phyloP scores from a whole-genome alignment of 176 grass and related monocot genomes.

The Juncus inflexus region DNA sequence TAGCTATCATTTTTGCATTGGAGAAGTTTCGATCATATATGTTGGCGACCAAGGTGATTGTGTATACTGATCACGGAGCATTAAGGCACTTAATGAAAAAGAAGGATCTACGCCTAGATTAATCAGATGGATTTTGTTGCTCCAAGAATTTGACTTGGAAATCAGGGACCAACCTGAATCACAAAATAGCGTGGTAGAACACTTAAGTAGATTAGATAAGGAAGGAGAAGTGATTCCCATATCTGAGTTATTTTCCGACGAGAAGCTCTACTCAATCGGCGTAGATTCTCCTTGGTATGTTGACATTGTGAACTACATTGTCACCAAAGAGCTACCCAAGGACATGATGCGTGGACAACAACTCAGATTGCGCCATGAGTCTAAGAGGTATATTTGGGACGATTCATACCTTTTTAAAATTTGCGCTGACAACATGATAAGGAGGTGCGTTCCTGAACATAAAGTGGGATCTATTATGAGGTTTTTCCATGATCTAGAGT shows the following conservation, averaged over 20 bases:
- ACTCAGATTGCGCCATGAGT: not conserved
- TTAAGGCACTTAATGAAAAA: not conserved
- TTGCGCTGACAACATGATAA: not conserved
- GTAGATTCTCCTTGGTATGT: not conserved
- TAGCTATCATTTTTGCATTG: not conserved
- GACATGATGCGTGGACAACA: not conserved
- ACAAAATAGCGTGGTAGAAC: not conserved
- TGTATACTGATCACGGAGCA: not conserved
- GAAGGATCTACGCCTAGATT: not conserved
- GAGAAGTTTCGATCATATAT: not conserved
- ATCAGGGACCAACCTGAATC: not conserved
- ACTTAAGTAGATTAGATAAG: not conserved
- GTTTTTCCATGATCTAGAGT: not conserved
- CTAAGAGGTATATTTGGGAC: not conserved
- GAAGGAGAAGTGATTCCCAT: not conserved
- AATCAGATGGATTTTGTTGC: not conserved
- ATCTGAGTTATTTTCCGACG: not conserved
- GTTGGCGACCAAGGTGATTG: too few relatives aligned
- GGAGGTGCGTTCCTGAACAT: not conserved
- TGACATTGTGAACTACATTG: not conserved
- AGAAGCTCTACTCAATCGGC: not conserved
- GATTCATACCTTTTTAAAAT: not conserved
- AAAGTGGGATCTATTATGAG: not conserved
- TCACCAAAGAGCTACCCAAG: not conserved
- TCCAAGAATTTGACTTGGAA: not conserved